Evolutionary conservation across 139 green algal species (phyloP), one percentile per base, ranked within the genome.

Genomic region (Asterochloris erici): DNA sequence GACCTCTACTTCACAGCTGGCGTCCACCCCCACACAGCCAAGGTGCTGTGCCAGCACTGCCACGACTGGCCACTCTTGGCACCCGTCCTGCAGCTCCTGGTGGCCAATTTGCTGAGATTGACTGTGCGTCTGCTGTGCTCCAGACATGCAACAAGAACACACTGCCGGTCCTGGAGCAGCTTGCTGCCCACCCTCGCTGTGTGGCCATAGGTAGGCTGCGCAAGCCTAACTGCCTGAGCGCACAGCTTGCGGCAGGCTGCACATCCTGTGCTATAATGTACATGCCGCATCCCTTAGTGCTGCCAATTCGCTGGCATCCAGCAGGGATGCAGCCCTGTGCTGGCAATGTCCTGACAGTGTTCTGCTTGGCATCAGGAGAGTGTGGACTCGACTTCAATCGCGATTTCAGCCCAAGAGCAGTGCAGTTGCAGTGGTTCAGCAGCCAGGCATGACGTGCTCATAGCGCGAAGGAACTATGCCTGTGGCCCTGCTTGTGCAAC

Each of bases 301-400:
- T 60, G n/a, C 71, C 71, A 60, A 38, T 11, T n/a, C 38, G 38
- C 38, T 54, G 38, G 24, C 71, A 60, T 2, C 71, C 69, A 26
- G 61, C n/a, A 60, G 12, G 69, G n/a, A 12, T 14, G 21, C 19
- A 73, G 69, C 16, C 27, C 9, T 60, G 70, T 71, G 4, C 54
- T 14, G 15, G 12, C 77, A 63, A 26, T 17, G 38, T n/a, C 74
- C n/a, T n/a, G 10, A 28, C 9, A 17, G 16, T 60, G 16, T 70
- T 71, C 61, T 60, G 12, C 11, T 23, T 81, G 23, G 10, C 81
- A 14, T 68, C 63, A 89, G 90, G 92, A 9, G 93, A 96, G 79
- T 93, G 88, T 76, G 93, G 93, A 0, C 86, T 96, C 10, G 93
- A 96, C 86, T 96, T 94, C 89, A 94, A 95, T 76, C 86, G 93